Base-by-base conservation (phyloP, 1,284 basidiomycete species). In the Boletus sp. region DNA sequence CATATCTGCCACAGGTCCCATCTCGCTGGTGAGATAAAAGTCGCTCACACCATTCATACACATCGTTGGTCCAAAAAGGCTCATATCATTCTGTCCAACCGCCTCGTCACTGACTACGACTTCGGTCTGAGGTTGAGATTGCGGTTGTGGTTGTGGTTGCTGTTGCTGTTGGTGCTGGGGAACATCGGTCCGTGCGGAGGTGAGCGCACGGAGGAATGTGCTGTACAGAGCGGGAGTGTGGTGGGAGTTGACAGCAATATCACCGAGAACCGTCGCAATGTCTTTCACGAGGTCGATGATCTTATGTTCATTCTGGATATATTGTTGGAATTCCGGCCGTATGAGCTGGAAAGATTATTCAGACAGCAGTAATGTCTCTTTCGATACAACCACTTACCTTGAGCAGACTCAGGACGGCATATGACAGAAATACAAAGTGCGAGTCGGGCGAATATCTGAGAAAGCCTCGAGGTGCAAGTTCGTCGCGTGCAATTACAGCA, bases 171-270 rank as follows among this genome's bases (percentile, higher is more conserved):
- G 61, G 13, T 68, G 68, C 35, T 68, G 66, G 8, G 63, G 68
- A 43, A 59, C 68, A 47, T 86, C 82, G 27, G 80, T 76, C 63
- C 85, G 84, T 22, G 83, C 84, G 7, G 84, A 81, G 58, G 89
- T 82, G 27, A 93, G 84, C 13, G 91, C 91, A 7, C 89, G 86
- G 27, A 96, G 80, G 78, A 96, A 95, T 16, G 84, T 81, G 65
- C 89, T 88, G 76, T 97, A 96, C 55, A 96, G 79, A 7, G 90
- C 86, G 1, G 92, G 92, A 1, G 94, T 93, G 69, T 96, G 94
- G 11, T 84, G 77, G 1, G 86, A 77, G 66, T 88, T 88, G 46
- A 85, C 86, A 24, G 93, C 86, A 55, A 89, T 83, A 24, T 78
- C 80, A 66, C 93, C 91, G 31, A 96, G 80, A 0, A 86, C 79